Evolutionary conservation across 106 monocot genomes (phyloP), one percentile per base, ranked within the genome.

Genomic region (Chionographis japonica): DNA sequence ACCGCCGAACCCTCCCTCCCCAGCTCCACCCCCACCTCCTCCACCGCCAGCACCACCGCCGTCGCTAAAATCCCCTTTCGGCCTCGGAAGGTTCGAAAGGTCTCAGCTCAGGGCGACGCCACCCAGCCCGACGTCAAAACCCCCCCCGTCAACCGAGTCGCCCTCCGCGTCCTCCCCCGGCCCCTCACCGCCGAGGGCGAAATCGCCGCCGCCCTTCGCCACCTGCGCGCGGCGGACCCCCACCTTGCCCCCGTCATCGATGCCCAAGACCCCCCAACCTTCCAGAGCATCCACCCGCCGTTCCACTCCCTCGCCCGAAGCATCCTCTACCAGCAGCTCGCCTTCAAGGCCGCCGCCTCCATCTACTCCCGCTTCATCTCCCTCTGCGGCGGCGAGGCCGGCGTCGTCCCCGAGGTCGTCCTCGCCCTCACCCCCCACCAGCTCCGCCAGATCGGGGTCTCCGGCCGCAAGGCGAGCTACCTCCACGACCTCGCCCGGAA

Each of bases 301-400:
- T 93, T 93, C 74, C 93, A 84, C 79, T 80, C 83, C 68, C 89
- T 93, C 61, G 74, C 76, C 51, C 85, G 89, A 59, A 79, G 79
- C 68, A 93, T 93, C 74, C 83, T 89, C 61, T 89, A 86, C 77
- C 89, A 93, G 72, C 93, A 93, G 71, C 81, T 93, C 27, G 88
- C 93, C 52, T 80, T 62, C 78, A 93, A 88, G 83, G 92, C 92
- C 37, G 92, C 88, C 61, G 61, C 85, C 40, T 78, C 92, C 67
- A 78, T 93, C 68, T 89, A 93, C 74, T 58, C 78, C 67, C 80
- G 93, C 56, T 93, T 93, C 73, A 65, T 93, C 64, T 70, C 83
- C 61, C 81, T 93, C 43, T 79, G 83, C 71, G 89, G 86, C 55
- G 83, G 83, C 13, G 92, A 88, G 67, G 40, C 68, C 54, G 59